Evolutionary conservation across 2,329 filamentous ascomycete genomes (phyloP), one percentile per base, ranked within the genome.

Genomic region (Botrytis cinerea): DNA sequence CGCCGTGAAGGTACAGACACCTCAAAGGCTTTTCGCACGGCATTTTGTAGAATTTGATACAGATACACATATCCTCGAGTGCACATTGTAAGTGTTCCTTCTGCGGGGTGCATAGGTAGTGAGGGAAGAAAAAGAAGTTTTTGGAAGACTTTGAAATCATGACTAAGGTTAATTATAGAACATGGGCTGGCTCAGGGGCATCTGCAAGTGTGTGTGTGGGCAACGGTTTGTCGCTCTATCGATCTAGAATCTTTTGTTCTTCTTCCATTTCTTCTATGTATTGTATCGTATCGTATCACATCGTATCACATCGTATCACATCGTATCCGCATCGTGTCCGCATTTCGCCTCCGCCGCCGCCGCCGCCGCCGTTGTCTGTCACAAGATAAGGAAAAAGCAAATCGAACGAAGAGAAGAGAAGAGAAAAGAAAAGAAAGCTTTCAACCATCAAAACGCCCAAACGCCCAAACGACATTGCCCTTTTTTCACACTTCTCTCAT

Each of bases 131-230:
- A 63, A 45, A 20, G 25, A 63, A 45, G 14, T 28, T 40, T 28
- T 63, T 43, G n/a, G 61, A 63, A 63, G 61, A 12, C 40, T 45
- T 62, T 25, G 61, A 63, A 43, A 32, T 62, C 18, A 43, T 40
- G 38, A n/a, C 25, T 6, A 43, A 62, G 38, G 35, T 25, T 61
- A 61, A 38, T 43, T 32, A 63, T 63, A 43, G 61, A 28, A 45
- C 25, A 43, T 61, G 59, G 18, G 61, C 40, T 43, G 25, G n/a
- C 14, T 64, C 62, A 64, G 62, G 62, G 62, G 62, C 62, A 64
- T 18, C 12, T 45, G 61, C 40, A n/a, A 61, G 59, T 61, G 22
- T 54, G 48, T 43, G 40, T 51, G 48, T 62, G 25, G 38, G 60
- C 60, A 62, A 62, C 60, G 60, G n/a, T 45, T 46, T 25, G 46